Conservation (phyloP, 148 eudicot genomes). For the Chenopodium formosanum region DNA sequence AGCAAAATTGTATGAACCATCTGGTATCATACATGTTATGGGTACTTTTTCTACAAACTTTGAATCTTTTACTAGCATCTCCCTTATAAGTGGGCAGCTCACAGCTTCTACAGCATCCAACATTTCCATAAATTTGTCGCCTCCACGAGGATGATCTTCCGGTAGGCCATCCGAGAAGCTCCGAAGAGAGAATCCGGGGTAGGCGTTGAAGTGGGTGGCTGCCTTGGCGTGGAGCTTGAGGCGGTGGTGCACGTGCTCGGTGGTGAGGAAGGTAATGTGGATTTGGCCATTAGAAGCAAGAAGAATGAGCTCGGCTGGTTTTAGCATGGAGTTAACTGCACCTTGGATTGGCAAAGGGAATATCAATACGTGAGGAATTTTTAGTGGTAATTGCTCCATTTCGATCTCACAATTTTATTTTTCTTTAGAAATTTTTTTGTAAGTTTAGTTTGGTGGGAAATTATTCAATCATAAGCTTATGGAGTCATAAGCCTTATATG, state of each 20-base stretch:
- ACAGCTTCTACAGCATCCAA: not conserved
- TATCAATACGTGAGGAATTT: conserved; percentile 28
- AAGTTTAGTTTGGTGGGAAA: no score
- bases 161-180: conserved; percentile 15
- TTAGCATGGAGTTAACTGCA: conserved; percentile 33
- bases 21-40: conserved; percentile 15
- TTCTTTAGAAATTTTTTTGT: no score
- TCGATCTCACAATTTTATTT: no score
- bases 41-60: not conserved
- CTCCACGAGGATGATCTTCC: conserved; percentile 6
- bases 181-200: not conserved
- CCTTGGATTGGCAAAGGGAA: conserved; percentile 38
- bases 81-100: not conserved
- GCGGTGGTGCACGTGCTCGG: conserved; percentile 2
- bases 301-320: conserved; percentile 17
- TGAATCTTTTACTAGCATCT: not conserved
- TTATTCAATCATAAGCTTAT: no score
- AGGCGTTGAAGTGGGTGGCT: not conserved
- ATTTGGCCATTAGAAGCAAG: not conserved
- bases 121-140: conserved; percentile 13
- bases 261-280: conserved; percentile 16
- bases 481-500: no score
- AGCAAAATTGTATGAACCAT: conserved; percentile 8
- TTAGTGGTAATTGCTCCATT: not conserved
- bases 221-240: conserved; percentile 6